Percentiles rank a stretch among this genome's conserved stretches.
phyloP scores from a whole-genome alignment of 164 flowering plant species.

The Sextonia rubra region DNA sequence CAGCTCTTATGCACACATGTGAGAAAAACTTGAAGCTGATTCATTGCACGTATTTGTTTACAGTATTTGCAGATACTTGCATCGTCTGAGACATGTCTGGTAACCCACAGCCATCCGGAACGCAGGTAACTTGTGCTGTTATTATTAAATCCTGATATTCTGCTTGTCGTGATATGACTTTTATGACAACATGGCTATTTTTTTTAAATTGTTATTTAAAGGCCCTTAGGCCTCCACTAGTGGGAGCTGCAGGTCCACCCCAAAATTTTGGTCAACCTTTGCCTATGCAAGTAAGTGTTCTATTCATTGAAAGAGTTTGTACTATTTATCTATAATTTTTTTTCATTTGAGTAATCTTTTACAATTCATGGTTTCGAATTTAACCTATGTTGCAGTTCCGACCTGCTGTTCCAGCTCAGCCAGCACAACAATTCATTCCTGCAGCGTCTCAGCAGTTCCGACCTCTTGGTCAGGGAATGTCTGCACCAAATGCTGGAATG shows the following conservation, averaged over 20 bases:
- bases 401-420: conserved; percentile 55
- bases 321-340: not conserved
- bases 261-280: conserved; percentile 53
- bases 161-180: not conserved
- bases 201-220: conserved; percentile 15
- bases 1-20: not conserved
- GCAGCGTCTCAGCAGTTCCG: conserved; percentile 57
- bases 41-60: not conserved
- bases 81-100: conserved; percentile 44
- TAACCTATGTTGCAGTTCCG: conserved; percentile 57
- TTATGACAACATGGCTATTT: not conserved
- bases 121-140: conserved; percentile 47
- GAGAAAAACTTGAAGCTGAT: not conserved
- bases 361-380: not conserved
- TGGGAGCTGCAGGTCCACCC: conserved; percentile 47
- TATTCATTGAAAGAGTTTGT: not conserved
- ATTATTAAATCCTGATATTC: not conserved
- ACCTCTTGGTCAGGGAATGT: conserved; percentile 48
- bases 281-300: conserved; percentile 49
- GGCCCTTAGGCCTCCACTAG: conserved; percentile 56
- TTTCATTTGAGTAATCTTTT: conserved; percentile 1
- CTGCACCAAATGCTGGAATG: conserved; percentile 41
- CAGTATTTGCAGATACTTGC: conserved; percentile 12
- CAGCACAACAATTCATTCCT: conserved; percentile 49
- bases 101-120: conserved; percentile 58